Base-by-base conservation (phyloP, 345 rosid species). In the Garcia nutans region DNA sequence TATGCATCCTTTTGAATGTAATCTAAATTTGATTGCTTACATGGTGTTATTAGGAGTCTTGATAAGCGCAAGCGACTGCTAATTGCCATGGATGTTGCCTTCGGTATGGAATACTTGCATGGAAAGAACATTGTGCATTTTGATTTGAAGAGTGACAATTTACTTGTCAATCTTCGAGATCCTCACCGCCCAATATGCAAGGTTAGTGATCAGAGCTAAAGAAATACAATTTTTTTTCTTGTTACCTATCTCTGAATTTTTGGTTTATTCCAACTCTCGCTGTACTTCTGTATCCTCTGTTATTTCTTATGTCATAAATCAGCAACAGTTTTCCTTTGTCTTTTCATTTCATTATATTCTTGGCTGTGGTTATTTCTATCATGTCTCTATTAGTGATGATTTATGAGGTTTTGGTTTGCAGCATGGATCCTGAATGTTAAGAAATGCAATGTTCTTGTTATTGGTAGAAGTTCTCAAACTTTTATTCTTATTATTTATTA, bases 51-150 rank as follows among this genome's bases (percentile, higher is more conserved):
- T 78, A 88, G 91, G 85, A 84, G 50, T 67, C 86, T 88, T 75
- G 93, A 90, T 80, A 88, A 85, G 82, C 87, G 89, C 7, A 88
- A 86, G 78, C 79, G 90, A 10, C 82, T 86, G 17, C 72, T 89
- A 76, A 88, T 89, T 73, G 90, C 90, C 55, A 88, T 89, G 93
- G 91, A 89, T 69, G 90, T 88, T 33, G 93, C 93, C 73, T 89
- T 89, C 37, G 93, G 93, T 49, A 89, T 89, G 93, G 93, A 88
- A 70, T 89, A 89, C 79, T 80, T 89, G 83, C 93, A 89, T 78
- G 90, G 87, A 66, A 89, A 88, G 82, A 88, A 86, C 63, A 86
- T 89, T 17, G 93, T 89, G 73, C 93, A 89, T 73, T 89, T 89
- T 68, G 93, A 89, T 77, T 80, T 89, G 82, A 89, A 89, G 85